Evolutionary conservation across 495 filamentous ascomycete genomes (phyloP).

Genomic region (Niebla homalea): DNA sequence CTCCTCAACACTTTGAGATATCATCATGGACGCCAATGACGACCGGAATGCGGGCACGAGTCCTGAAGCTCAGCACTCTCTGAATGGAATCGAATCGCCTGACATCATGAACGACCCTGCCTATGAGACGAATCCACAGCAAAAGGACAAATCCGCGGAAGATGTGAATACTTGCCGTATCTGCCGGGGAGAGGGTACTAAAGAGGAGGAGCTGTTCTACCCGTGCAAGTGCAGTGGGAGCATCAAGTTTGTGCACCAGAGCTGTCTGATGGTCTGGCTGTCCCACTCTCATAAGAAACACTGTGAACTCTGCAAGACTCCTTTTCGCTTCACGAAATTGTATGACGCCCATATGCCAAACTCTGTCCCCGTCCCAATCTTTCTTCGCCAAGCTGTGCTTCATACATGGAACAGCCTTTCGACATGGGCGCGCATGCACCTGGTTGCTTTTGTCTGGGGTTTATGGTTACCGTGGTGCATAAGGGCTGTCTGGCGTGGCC

Average conservation of each 20-base stretch:
- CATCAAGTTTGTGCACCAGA: constrained; percentile 96
- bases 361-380: constrained; percentile 63
- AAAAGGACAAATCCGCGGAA: constrained; percentile 29
- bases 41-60: neutral
- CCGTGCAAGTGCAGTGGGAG: constrained; percentile 97
- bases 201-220: constrained; percentile 85
- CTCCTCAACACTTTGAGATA: neutral
- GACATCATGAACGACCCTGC: constrained; percentile 58
- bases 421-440: constrained; percentile 58
- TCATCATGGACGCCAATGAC: neutral
- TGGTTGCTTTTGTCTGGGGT: constrained; percentile 83
- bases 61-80: neutral
- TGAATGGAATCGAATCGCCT: constrained; percentile 16
- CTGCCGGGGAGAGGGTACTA: constrained; percentile 75
- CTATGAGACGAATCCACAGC: constrained; percentile 27
- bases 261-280: constrained; percentile 96
- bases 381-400: constrained; percentile 57
- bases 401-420: constrained; percentile 57
- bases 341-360: constrained; percentile 89
- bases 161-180: constrained; percentile 80
- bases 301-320: constrained; percentile 97
- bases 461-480: constrained; percentile 80
- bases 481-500: constrained; percentile 74
- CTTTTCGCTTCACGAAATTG: constrained; percentile 94
- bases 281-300: constrained; percentile 97